Percentiles rank a stretch among this genome's conserved stretches.
Conservation (phyloP, 2,329 filamentous ascomycete genomes). For the Xylaria sp. region DNA sequence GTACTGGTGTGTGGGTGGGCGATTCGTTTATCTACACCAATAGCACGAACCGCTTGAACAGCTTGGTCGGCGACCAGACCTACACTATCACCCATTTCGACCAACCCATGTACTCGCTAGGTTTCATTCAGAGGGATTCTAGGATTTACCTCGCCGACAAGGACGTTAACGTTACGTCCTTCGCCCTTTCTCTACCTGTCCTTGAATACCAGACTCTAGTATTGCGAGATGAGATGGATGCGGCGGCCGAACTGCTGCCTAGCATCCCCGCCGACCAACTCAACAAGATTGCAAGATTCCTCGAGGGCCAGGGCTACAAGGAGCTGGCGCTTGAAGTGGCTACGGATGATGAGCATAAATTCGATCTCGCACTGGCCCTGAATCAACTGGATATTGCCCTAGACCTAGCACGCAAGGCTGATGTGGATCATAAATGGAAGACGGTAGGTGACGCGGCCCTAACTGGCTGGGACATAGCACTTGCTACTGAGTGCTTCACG, state of each 20-base stretch:
- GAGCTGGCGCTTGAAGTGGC: constrained; percentile 94
- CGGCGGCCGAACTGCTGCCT: constrained; percentile 84
- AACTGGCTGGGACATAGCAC: constrained; percentile 82
- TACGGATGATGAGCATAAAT: constrained; percentile 95
- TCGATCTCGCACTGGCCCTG: constrained; percentile 87
- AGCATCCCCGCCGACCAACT: constrained; percentile 92
- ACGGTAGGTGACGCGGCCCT: constrained; percentile 93
- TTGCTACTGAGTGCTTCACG: constrained; percentile 93
- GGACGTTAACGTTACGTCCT: constrained; percentile 91
- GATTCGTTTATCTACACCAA: constrained; percentile 99
- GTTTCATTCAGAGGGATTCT: constrained; percentile 95
- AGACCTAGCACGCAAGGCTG: constrained; percentile 82
- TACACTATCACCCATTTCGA: constrained; percentile 99
- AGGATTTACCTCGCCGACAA: constrained; percentile 95
- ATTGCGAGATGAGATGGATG: constrained; percentile 91
- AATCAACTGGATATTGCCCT: constrained; percentile 87
- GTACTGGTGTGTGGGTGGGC: constrained; percentile 96
- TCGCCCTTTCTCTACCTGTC: constrained; percentile 88
- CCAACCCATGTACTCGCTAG: constrained; percentile 91
- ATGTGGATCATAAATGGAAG: constrained; percentile 98
- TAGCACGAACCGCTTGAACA: constrained; percentile 94
- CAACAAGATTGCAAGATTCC: constrained; percentile 97
- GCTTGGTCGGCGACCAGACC: constrained; percentile 96
- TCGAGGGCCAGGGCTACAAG: constrained; percentile 97
- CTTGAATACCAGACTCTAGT: constrained; percentile 98